These are phyloP conservation scores for Cucurbitaria berberidis DNA, from an alignment of 2,329 filamentous ascomycete genomes.

Conservation along the genomic window DNA sequence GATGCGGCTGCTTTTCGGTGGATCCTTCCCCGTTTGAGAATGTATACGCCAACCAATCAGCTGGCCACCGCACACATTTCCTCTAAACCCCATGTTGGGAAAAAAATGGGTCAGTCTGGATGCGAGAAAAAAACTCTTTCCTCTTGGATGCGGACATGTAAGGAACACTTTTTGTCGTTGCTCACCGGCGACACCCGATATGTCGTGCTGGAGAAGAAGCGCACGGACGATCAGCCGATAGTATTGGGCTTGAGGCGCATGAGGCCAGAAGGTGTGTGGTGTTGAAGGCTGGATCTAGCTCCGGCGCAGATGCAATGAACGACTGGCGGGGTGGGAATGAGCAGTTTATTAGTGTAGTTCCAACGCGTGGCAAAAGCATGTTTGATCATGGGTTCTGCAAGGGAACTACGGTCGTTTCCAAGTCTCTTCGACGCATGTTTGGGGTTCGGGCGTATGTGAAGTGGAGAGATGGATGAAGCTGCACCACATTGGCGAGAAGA, in stretches of 20 bases:
- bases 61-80: not conserved
- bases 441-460: not conserved
- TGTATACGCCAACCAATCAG: conserved; percentile 15
- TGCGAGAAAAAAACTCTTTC: not conserved
- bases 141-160: not conserved
- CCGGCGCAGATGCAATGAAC: not conserved
- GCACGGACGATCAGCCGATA: not conserved
- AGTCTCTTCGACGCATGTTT: not conserved
- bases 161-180: not conserved
- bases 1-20: conserved; percentile 36
- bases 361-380: not conserved
- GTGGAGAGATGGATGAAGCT: not conserved
- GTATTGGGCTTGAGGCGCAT: not conserved
- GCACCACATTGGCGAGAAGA: too few species aligned
- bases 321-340: not conserved
- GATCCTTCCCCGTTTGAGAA: conserved; percentile 23
- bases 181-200: not conserved
- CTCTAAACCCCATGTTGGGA: not conserved
- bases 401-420: not conserved
- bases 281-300: not conserved
- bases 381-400: not conserved
- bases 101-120: not conserved
- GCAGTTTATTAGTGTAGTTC: not conserved
- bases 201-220: not conserved
- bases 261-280: not conserved